These are phyloP conservation scores for Cutaneotrichosporon dermatis DNA, from an alignment of 1,284 basidiomycete species.

Conservation along the genomic window DNA sequence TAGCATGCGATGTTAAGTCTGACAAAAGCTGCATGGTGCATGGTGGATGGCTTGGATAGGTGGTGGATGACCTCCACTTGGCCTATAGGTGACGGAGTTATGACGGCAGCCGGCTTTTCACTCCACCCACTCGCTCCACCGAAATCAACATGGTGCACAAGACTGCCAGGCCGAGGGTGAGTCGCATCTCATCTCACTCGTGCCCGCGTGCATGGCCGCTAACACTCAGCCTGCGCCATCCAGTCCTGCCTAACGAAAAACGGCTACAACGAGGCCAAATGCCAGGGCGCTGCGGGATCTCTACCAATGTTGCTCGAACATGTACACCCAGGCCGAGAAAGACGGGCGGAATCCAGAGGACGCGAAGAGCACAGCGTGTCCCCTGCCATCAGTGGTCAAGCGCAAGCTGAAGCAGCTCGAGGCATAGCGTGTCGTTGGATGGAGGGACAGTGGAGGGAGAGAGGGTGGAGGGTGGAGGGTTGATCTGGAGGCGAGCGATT, in stretches of 20 bases:
- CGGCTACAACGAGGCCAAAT: constrained; percentile 40
- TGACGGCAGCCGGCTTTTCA: background rate
- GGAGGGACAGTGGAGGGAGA: background rate
- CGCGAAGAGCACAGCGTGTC: constrained; percentile 33
- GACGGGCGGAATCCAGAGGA: constrained; percentile 20
- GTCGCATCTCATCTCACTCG: too few relatives aligned
- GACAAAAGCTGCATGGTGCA: background rate
- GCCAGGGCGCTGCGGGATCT: constrained; percentile 29
- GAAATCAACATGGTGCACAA: background rate
- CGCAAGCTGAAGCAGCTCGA: constrained; percentile 34
- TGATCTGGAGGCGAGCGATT: background rate
- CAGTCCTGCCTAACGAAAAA: constrained; percentile 38
- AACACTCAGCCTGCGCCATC: constrained; percentile 40
- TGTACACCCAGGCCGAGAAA: constrained; percentile 33
- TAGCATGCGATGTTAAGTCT: background rate
- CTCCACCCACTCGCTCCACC: background rate
- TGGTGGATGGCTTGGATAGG: background rate
- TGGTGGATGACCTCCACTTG: background rate
- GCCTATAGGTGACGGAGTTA: too few relatives aligned
- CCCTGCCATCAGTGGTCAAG: constrained; percentile 31
- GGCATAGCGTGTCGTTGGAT: too few relatives aligned
- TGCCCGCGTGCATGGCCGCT: background rate
- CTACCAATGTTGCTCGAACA: constrained; percentile 39
- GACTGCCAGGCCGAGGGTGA: constrained; percentile 3
- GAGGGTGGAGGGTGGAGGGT: constrained; percentile 1